Evolutionary conservation across 352 stramenopile genomes (phyloP).

Genomic region (Blastocystis sp.): DNA sequence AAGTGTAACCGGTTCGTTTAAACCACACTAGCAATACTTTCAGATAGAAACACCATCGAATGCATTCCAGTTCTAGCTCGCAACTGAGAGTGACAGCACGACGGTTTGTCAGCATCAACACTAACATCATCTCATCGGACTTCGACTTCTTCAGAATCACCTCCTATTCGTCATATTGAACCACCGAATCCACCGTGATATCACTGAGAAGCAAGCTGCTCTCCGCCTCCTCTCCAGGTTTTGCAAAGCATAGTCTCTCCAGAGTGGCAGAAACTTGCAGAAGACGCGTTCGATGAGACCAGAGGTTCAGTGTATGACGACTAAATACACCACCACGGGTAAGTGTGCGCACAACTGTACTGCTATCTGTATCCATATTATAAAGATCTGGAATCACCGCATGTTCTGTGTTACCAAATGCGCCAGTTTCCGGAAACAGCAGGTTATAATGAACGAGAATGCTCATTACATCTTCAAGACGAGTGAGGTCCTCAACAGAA

Average conservation of each 20-base stretch:
- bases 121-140: not conserved
- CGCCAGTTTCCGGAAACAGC: not conserved
- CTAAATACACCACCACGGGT: not conserved
- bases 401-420: not conserved
- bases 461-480: not conserved
- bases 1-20: not conserved
- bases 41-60: slow-evolving; percentile 36
- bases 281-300: not conserved
- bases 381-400: not conserved
- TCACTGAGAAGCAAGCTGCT: not conserved
- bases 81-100: not conserved
- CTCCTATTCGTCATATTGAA: not conserved
- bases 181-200: not conserved
- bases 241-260: not conserved
- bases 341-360: not conserved
- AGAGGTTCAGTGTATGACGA: not conserved
- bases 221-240: not conserved
- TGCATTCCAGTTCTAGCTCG: not conserved
- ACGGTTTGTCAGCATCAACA: not conserved
- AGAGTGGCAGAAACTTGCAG: not conserved
- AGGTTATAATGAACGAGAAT: slow-evolving; percentile 31
- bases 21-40: slow-evolving; percentile 22
- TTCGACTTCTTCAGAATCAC: not conserved
- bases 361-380: not conserved
- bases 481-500: not conserved